Evolutionary conservation across 768 basidiomycete species (phyloP).

Genomic region (Glaciozyma martinii): DNA sequence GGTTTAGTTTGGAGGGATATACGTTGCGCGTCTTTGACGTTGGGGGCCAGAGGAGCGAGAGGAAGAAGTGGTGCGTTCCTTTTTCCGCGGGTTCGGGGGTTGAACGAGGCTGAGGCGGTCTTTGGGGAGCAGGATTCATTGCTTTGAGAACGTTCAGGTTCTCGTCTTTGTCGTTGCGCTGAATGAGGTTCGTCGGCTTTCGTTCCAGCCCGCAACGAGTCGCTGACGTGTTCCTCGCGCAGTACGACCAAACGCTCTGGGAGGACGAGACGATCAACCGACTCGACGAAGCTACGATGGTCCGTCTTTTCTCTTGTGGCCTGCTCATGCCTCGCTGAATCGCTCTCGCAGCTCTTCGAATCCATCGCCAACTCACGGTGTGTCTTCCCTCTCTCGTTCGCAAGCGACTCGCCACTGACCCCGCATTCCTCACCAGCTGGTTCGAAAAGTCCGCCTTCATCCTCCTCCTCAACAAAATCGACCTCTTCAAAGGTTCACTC

Average conservation of each 20-base stretch:
- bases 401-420: no score
- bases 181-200: conserved; percentile 86
- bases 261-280: conserved; percentile 51
- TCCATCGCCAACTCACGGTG: conserved; percentile 68
- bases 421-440: conserved; percentile 46
- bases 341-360: conserved; percentile 61
- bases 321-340: no score
- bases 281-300: conserved; percentile 81
- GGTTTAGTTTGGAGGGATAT: conserved; percentile 67
- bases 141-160: conserved; percentile 81
- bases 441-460: conserved; percentile 93
- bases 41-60: conserved; percentile 76
- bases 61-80: conserved; percentile 63
- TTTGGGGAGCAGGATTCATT: neutral
- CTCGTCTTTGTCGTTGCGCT: conserved; percentile 85
- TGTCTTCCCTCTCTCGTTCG: neutral
- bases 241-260: conserved; percentile 49
- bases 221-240: neutral
- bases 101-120: neutral
- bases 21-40: conserved; percentile 59
- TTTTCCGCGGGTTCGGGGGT: neutral
- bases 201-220: neutral
- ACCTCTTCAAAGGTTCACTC: conserved; percentile 52
- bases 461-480: conserved; percentile 48
- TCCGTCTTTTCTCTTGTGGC: no score